Conservation (phyloP, 1,284 basidiomycete species). For the Athelia sp. region DNA sequence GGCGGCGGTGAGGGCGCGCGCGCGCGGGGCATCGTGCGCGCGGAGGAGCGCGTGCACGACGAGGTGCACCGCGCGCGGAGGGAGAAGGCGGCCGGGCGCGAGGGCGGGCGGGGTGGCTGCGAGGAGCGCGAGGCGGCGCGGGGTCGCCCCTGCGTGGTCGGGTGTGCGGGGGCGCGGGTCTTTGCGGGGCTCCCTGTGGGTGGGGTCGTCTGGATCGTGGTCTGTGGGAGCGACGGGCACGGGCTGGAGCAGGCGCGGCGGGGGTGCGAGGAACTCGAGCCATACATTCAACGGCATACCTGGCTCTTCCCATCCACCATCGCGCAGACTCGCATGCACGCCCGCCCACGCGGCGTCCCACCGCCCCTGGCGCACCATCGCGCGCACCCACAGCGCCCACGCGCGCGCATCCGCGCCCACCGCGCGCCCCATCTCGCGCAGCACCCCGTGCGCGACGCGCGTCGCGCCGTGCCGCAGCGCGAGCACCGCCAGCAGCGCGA, state of each 20-base stretch:
- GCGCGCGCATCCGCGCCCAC: slow-evolving; percentile 14
- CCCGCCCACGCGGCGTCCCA: slow-evolving; percentile 48
- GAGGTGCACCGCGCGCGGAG: slow-evolving; percentile 32
- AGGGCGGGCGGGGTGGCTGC: slow-evolving; percentile 26
- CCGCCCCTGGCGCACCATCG: slow-evolving; percentile 38
- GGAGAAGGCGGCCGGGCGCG: slow-evolving; percentile 19
- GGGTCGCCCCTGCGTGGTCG: background rate
- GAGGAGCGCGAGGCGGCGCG: slow-evolving; percentile 17
- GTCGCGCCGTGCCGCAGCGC: slow-evolving; percentile 39
- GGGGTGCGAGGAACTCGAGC: slow-evolving; percentile 45
- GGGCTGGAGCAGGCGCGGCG: slow-evolving; percentile 18
- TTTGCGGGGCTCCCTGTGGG: slow-evolving; percentile 8
- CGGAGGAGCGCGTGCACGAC: slow-evolving; percentile 32
- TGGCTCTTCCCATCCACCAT: background rate
- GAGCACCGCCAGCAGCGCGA: slow-evolving; percentile 46
- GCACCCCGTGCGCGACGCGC: slow-evolving; percentile 34
- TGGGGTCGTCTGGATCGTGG: slow-evolving; percentile 10
- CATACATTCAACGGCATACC: slow-evolving; percentile 40
- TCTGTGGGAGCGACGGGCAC: slow-evolving; percentile 20
- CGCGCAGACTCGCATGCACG: slow-evolving; percentile 16
- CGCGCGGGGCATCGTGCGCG: slow-evolving; percentile 16
- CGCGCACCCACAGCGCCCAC: slow-evolving; percentile 42
- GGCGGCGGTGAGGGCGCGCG: background rate
- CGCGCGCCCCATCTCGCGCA: slow-evolving; percentile 35
- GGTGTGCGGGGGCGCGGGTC: background rate